A percentile compares a stretch with the other conserved stretches of the same genome.
Conservation (phyloP, 2,329 filamentous ascomycete genomes). For the Plenodomus tracheiphilus region DNA sequence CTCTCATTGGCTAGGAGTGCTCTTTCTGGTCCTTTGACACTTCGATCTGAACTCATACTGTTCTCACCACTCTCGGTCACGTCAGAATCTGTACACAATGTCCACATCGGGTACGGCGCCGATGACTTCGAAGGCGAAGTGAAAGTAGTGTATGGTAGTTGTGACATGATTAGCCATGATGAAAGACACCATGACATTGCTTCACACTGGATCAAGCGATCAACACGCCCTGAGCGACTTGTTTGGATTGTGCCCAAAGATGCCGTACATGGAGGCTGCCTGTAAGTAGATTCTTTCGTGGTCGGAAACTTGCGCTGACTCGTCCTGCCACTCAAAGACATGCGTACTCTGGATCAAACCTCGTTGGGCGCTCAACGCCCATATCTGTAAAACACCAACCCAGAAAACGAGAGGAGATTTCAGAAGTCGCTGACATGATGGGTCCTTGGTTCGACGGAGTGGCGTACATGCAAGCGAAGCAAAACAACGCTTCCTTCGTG, state of each 20-base stretch:
- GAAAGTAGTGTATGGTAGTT: constrained; percentile 52
- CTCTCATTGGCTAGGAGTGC: constrained; percentile 29
- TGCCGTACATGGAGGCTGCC: constrained; percentile 44
- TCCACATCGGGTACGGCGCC: constrained; percentile 51
- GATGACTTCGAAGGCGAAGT: constrained; percentile 49
- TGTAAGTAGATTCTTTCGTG: constrained; percentile 15
- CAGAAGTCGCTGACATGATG: constrained; percentile 57
- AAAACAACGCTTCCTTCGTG: constrained; percentile 58
- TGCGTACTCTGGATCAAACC: constrained; percentile 46
- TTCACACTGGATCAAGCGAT: constrained; percentile 38
- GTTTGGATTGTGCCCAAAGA: constrained; percentile 53
- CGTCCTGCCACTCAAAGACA: constrained; percentile 23
- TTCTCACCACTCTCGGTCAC: constrained; percentile 41
- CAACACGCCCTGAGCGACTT: constrained; percentile 49
- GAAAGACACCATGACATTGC: constrained; percentile 53
- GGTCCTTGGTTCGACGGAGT: constrained; percentile 71
- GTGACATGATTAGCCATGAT: constrained; percentile 39
- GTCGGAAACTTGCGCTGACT: background rate
- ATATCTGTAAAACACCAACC: constrained; percentile 44
- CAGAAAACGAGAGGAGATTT: constrained; percentile 43
- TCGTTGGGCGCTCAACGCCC: constrained; percentile 50
- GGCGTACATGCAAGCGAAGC: constrained; percentile 58
- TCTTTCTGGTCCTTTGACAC: constrained; percentile 20
- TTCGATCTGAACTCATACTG: constrained; percentile 33
- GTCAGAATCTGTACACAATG: constrained; percentile 53